Evolutionary conservation across 768 basidiomycete species (phyloP), one percentile per base, ranked within the genome.

Genomic region (Lyophyllum semitale): DNA sequence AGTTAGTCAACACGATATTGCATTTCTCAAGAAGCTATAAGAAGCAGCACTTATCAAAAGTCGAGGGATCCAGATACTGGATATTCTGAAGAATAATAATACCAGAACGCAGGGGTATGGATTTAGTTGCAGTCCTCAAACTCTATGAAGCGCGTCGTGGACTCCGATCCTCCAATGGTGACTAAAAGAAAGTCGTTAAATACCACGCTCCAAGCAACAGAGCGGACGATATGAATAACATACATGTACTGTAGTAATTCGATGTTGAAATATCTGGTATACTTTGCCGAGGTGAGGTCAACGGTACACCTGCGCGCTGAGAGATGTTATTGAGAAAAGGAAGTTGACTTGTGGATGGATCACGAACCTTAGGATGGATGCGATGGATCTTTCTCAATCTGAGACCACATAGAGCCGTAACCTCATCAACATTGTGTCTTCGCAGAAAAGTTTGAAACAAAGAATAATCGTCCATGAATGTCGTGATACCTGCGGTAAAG

Each of bases 191-290:
- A 35, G 41, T 15, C 33, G 26, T 26, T 12, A 18, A 29, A 33
- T 37, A 8, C 8, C 23, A 11, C 12, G 22, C 13, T n/a, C 12
- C 12, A 26, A 15, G 18, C 7, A 27, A 48, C 18, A 15, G 1
- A 41, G n/a, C 12, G 27, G 22, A 33, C n/a, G 18, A 38, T 38
- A n/a, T 18, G 30, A 27, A 22, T 18, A 4, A 42, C 68, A 66
- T 48, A 71, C 71, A 68, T 11, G 59, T 59, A 30, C 66, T 58
- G 52, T 72, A 72, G 52, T 62, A 70, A 48, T 71, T 66, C 40
- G 64, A 59, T 27, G 54, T 68, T 2, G 67, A 63, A 15, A 69
- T 57, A 58, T 66, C 59, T n/a, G 68, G 66, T 41, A 68, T 50
- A 11, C 57, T 60, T 26, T 65, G 58, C 13, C 63, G 44, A 4